Evolutionary conservation across 129 eudicot genomes (phyloP).

Genomic region (Chrysanthemum lavandulifolium): DNA sequence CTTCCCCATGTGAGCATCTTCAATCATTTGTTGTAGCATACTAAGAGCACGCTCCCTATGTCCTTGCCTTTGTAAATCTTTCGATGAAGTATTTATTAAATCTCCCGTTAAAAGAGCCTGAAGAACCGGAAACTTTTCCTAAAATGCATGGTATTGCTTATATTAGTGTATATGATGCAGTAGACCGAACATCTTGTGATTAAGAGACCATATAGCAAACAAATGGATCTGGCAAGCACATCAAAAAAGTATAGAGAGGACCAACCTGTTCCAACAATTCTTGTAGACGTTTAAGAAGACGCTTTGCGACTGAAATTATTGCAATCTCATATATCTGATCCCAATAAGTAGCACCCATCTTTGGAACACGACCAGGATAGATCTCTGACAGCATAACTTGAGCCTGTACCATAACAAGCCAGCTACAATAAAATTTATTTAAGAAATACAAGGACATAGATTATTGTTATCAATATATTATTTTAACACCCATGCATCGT

Average conservation of each 20-base stretch:
- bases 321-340: slow-evolving; percentile 92
- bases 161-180: not conserved
- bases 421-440: slow-evolving; percentile 16
- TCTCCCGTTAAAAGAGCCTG: slow-evolving; percentile 86
- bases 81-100: slow-evolving; percentile 44
- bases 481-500: slow-evolving; percentile 3
- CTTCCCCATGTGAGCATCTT: slow-evolving; percentile 97
- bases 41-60: slow-evolving; percentile 94
- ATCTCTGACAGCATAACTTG: slow-evolving; percentile 96
- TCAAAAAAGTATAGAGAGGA: slow-evolving; percentile 1
- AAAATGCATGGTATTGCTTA: slow-evolving; percentile 19
- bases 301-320: slow-evolving; percentile 77
- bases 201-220: not conserved
- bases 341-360: slow-evolving; percentile 85
- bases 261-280: slow-evolving; percentile 82
- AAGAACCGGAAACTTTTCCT: slow-evolving; percentile 80
- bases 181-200: slow-evolving; percentile 12
- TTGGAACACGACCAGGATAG: slow-evolving; percentile 94
- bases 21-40: slow-evolving; percentile 97
- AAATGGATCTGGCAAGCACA: too few relatives aligned
- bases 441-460: slow-evolving; percentile 1
- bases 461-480: not conserved
- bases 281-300: slow-evolving; percentile 76
- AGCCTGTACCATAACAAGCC: slow-evolving; percentile 57
- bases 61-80: slow-evolving; percentile 68